Evolutionary conservation across 805 yeast species (phyloP), one percentile per base, ranked within the genome.

Genomic region (Myxozyma melibiosi): DNA sequence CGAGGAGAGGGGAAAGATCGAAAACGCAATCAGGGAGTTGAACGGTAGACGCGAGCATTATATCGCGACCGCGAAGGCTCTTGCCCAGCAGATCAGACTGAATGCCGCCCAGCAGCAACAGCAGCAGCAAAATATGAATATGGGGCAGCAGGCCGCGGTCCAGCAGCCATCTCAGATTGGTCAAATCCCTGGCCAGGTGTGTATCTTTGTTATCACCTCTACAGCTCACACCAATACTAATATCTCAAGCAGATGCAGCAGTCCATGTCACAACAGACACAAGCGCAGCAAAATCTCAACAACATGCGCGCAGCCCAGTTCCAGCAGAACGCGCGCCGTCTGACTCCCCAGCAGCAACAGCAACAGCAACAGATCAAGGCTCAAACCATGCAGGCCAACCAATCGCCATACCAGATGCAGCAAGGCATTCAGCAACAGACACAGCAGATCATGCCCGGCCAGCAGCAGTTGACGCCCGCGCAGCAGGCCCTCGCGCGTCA

Each of bases 401-500:
- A 57, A 39, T 41, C 50, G 9, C 38, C 31, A 30, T 56, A 47
- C 39, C 38, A 51, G 7, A 28, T 35, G 13, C 53, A 35, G 33
- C 61, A 57, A 37, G 48, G 54, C 28, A n/a, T 42, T n/a, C n/a
- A n/a, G 31, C 50, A 42, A 16, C 37, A 13, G 25, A 53, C 39
- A 3, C 33, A 37, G 30, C 35, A 28, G 20, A 20, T 44, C 18
- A 34, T 41, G 28, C 31, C 51, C n/a, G 47, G 35, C 27, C 49
- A 38, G 31, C 61, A 40, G 22, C 44, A 39, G 38, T 35, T 53
- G 42, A 59, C 55, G 11, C 62, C 44, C 8, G 50, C 50, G 16
- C 62, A 57, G 37, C 62, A 57, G 43, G 58, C 59, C 11, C 50
- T 55, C 5, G 47, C 49, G 25, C 61, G 57, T 11, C 64, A 61